Conservation (phyloP, 345 rosid genomes). For the Microcos paniculata region DNA sequence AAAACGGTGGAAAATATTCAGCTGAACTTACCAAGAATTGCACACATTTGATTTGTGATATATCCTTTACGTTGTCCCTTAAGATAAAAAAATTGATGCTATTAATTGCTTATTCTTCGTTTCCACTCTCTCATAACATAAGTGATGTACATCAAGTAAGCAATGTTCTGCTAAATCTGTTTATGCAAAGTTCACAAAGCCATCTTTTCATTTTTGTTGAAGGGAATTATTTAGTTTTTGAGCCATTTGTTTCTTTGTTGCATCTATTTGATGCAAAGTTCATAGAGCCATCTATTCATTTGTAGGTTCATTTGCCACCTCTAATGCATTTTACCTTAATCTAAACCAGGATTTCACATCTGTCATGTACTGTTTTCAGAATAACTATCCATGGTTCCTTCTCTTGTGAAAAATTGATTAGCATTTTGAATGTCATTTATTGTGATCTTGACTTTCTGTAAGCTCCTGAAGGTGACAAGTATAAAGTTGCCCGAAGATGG, state of each 20-base stretch:
- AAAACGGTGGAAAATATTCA: slow-evolving; percentile 87
- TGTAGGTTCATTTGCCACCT: too few relatives aligned
- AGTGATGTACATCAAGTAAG: neutral
- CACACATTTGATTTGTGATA: slow-evolving; percentile 91
- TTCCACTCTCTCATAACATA: neutral
- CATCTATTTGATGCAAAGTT: neutral
- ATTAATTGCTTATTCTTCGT: neutral
- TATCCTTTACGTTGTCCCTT: slow-evolving; percentile 58
- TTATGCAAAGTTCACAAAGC: neutral
- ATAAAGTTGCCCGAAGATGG: slow-evolving; percentile 87
- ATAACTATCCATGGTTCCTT: neutral
- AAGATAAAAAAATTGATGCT: slow-evolving; percentile 6
- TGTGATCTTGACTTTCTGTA: slow-evolving; percentile 55
- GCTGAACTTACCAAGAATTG: slow-evolving; percentile 77
- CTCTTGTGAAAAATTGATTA: neutral
- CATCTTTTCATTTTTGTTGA: neutral
- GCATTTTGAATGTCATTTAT: slow-evolving; percentile 1
- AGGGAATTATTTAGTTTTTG: neutral
- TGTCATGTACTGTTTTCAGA: neutral
- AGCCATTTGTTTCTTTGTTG: neutral
- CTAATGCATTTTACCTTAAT: neutral
- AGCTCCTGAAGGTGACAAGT: slow-evolving; percentile 93
- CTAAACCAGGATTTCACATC: neutral
- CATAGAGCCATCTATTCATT: too few relatives aligned
- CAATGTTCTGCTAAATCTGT: neutral